These are phyloP conservation scores for Exophiala alcalophila DNA, from an alignment of 2,329 filamentous ascomycete species.

Conservation along the genomic window DNA sequence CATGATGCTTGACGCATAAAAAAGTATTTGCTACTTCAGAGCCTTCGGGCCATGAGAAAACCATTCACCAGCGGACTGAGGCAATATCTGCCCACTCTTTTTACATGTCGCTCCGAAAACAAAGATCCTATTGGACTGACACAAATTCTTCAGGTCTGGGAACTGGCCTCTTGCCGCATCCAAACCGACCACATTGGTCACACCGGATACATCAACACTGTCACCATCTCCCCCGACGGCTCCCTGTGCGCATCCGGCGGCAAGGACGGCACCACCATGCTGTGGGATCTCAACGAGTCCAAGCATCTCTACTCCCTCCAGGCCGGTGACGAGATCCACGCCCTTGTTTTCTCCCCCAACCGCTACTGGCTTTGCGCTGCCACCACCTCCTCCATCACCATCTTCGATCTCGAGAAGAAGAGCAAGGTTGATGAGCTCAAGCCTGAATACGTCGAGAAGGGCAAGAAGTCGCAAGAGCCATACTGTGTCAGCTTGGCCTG, in stretches of 20 bases:
- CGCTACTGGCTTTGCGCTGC: slow-evolving; percentile 99
- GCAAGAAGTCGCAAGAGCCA: slow-evolving; percentile 98
- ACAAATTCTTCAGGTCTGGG: slow-evolving; percentile 73
- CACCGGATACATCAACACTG: slow-evolving; percentile 99
- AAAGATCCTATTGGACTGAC: no score
- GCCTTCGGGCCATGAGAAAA: slow-evolving; percentile 95
- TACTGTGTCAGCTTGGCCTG: slow-evolving; percentile 97
- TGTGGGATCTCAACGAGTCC: slow-evolving; percentile 99
- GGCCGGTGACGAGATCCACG: slow-evolving; percentile 99
- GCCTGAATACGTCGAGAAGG: slow-evolving; percentile 91
- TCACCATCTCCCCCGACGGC: slow-evolving; percentile 99
- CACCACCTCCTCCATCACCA: slow-evolving; percentile 96
- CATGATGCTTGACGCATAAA: slow-evolving; percentile 83
- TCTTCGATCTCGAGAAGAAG: slow-evolving; percentile 99
- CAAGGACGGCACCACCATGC: slow-evolving; percentile 99
- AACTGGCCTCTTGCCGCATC: slow-evolving; percentile 97
- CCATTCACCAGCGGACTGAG: slow-evolving; percentile 85
- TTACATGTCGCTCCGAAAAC: no score
- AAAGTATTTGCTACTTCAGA: slow-evolving; percentile 99
- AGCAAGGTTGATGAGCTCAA: slow-evolving; percentile 81
- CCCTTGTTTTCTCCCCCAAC: slow-evolving; percentile 99
- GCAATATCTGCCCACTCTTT: no score
- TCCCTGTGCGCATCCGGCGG: slow-evolving; percentile 98
- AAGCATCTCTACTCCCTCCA: slow-evolving; percentile 99
- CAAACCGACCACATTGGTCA: slow-evolving; percentile 99